Evolutionary conservation across 2,329 filamentous ascomycete species (phyloP).

Genomic region (Aspergillus novoparasiticus): DNA sequence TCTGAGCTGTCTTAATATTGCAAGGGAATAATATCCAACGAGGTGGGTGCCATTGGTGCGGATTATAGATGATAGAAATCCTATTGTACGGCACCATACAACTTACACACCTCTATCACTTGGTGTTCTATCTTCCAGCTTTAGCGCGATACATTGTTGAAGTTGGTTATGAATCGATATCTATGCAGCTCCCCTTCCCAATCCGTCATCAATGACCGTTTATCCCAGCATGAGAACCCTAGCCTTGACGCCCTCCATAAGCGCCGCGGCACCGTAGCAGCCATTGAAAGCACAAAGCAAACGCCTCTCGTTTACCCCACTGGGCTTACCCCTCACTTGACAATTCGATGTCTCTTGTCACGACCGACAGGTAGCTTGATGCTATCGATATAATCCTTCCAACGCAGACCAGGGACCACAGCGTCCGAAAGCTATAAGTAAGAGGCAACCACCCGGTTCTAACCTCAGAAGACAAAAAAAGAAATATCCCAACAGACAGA

Average conservation of each 20-base stretch:
- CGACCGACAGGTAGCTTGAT: background rate
- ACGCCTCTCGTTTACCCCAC: slow-evolving; percentile 1
- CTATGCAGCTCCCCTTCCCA: background rate
- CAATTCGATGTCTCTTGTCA: background rate
- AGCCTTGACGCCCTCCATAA: background rate
- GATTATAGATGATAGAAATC: background rate
- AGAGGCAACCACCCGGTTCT: background rate
- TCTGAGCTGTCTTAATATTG: background rate
- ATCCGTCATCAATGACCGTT: background rate
- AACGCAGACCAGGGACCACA: background rate
- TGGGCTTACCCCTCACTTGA: slow-evolving; percentile 2
- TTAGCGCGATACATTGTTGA: background rate
- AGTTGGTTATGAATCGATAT: background rate
- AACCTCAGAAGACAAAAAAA: background rate
- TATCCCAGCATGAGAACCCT: background rate
- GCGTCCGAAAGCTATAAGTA: background rate
- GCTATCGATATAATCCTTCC: background rate
- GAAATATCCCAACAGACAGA: background rate
- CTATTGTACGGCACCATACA: background rate
- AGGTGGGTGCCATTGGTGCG: background rate
- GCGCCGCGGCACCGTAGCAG: background rate
- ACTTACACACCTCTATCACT: background rate
- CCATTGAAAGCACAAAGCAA: background rate
- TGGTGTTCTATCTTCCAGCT: background rate
- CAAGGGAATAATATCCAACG: background rate